Evolutionary conservation across 192 early-diverging fungal species (phyloP).

Genomic region (Powellomyces hirtus): DNA sequence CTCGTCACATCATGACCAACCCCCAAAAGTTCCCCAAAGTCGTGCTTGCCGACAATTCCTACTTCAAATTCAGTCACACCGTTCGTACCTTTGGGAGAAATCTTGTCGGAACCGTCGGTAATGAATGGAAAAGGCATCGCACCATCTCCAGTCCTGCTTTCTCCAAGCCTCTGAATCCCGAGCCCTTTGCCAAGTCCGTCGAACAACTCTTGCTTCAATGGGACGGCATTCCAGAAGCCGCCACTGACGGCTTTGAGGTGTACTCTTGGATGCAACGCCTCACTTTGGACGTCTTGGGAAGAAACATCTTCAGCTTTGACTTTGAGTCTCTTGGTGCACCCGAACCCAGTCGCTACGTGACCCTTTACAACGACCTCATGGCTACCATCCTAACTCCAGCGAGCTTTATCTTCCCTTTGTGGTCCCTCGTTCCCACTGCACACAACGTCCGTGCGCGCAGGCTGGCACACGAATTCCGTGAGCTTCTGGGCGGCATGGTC

Average conservation of each 20-base stretch:
- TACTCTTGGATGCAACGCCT: constrained; percentile 1
- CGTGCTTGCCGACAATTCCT: neutral
- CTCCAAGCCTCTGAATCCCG: neutral
- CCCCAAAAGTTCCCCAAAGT: neutral
- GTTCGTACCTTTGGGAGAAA: neutral
- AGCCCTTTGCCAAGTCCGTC: neutral
- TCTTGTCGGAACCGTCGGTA: neutral
- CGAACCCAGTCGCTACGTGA: neutral
- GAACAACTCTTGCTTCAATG: neutral
- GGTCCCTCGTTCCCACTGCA: neutral
- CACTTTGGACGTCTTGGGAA: neutral
- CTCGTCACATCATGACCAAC: neutral
- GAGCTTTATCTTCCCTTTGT: neutral
- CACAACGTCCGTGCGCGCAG: neutral
- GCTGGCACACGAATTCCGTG: neutral
- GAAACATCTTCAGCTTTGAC: neutral
- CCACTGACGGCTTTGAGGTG: neutral
- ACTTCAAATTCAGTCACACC: neutral
- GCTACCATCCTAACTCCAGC: neutral
- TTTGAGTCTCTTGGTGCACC: neutral
- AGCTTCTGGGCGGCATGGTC: neutral
- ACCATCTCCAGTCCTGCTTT: neutral
- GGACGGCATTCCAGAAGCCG: neutral
- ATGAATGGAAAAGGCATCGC: neutral
- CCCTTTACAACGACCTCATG: neutral